phyloP scores from a whole-genome alignment of 352 stramenopile genomes.

The Pythium oligandrum region DNA sequence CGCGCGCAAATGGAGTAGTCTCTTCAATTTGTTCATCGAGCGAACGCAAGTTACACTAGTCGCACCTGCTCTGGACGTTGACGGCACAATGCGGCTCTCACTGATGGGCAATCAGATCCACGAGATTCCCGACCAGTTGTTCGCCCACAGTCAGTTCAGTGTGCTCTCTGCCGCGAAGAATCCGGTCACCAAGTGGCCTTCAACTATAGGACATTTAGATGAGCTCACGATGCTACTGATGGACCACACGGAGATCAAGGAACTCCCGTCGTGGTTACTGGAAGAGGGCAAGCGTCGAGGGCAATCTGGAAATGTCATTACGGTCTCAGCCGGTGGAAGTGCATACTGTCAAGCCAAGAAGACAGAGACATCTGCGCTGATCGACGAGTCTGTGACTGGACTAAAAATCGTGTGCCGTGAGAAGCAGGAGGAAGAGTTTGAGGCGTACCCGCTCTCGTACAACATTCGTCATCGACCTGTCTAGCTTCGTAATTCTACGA shows the following conservation, averaged over 20 bases:
- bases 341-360: conserved; percentile 3
- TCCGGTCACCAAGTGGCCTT: conserved; percentile 1
- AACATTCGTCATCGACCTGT: too few relatives aligned
- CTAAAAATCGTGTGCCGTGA: conserved; percentile 8
- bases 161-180: conserved; percentile 13
- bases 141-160: conserved; percentile 3
- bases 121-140: conserved; percentile 6
- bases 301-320: not conserved
- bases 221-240: conserved; percentile 9
- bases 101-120: conserved; percentile 10
- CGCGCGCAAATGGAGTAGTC: conserved; percentile 9
- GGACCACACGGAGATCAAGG: conserved; percentile 14
- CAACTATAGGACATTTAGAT: conserved; percentile 2
- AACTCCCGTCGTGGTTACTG: conserved; percentile 9
- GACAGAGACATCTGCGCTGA: not conserved
- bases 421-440: conserved; percentile 11
- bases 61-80: too few relatives aligned
- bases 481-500: too few relatives aligned
- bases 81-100: conserved; percentile 3
- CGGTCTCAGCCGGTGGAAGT: conserved; percentile 14
- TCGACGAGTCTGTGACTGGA: not conserved
- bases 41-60: not conserved
- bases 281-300: conserved; percentile 4
- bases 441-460: conserved; percentile 6
- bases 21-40: conserved; percentile 13